Evolutionary conservation across 2,329 filamentous ascomycete genomes (phyloP).

Genomic region (Penicillium sp.): DNA sequence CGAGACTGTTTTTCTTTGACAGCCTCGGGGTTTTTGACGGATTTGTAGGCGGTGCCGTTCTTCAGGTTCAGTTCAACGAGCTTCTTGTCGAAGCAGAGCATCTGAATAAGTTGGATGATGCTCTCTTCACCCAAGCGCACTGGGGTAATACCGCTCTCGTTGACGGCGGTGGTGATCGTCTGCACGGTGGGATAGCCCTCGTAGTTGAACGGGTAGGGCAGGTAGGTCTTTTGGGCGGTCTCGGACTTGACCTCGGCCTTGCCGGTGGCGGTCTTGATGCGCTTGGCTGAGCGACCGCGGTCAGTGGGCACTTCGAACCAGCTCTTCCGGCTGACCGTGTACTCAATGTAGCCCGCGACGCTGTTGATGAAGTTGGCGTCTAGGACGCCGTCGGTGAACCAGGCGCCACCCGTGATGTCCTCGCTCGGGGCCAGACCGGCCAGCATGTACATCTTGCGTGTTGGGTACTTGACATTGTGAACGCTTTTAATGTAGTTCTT

Average conservation of each 20-base stretch:
- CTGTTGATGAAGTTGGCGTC: constrained; percentile 83
- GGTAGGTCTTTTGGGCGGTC: constrained; percentile 32
- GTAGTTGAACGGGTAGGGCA: constrained; percentile 61
- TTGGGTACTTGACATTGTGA: constrained; percentile 85
- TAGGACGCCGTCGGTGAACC: constrained; percentile 87
- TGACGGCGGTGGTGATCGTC: constrained; percentile 71
- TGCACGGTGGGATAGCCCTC: constrained; percentile 73
- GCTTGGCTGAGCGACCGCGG: constrained; percentile 39
- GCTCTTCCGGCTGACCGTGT: constrained; percentile 66
- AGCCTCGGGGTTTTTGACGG: constrained; percentile 39
- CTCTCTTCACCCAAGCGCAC: constrained; percentile 67
- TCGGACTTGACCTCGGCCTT: constrained; percentile 31
- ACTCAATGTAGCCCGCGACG: constrained; percentile 67
- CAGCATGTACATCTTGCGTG: constrained; percentile 95
- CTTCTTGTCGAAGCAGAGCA: constrained; percentile 82
- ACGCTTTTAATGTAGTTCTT: constrained; percentile 82
- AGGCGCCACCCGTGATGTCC: constrained; percentile 86
- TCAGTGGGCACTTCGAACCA: constrained; percentile 55
- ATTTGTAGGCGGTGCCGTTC: constrained; percentile 49
- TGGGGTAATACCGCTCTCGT: constrained; percentile 63
- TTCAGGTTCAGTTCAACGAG: constrained; percentile 59
- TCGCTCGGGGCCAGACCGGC: constrained; percentile 77
- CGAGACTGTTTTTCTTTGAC: constrained; percentile 35
- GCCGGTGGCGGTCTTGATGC: constrained; percentile 36
- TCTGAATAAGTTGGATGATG: constrained; percentile 78